Conservation (phyloP, 2,329 filamentous ascomycete species). For the Exophiala alcalophila region DNA sequence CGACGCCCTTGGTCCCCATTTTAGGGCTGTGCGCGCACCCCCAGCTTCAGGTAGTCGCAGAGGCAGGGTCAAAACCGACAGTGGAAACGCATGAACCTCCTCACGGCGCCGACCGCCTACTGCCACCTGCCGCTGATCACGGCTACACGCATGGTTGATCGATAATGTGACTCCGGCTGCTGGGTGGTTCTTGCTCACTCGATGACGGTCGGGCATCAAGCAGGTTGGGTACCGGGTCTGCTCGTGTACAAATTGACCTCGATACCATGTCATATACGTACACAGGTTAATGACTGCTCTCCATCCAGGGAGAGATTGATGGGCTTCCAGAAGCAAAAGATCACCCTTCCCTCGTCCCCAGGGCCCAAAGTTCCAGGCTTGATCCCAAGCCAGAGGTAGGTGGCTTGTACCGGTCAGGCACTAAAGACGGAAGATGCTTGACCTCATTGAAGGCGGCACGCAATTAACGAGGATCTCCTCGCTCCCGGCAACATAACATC, state of each 20-base stretch:
- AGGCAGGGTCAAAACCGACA: too few species aligned
- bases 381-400: too few species aligned
- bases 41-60: neutral
- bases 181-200: too few species aligned
- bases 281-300: too few species aligned
- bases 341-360: constrained; percentile 6
- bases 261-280: too few species aligned
- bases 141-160: constrained; percentile 14
- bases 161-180: constrained; percentile 11
- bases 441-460: constrained; percentile 11
- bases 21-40: constrained; percentile 6
- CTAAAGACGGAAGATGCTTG: constrained; percentile 4
- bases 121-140: constrained; percentile 3
- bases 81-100: too few species aligned
- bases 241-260: too few species aligned
- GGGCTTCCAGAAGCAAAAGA: constrained; percentile 22
- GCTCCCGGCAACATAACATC: constrained; percentile 19
- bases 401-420: too few species aligned
- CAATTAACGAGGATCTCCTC: constrained; percentile 14
- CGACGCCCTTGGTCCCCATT: constrained; percentile 4
- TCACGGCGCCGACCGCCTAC: neutral
- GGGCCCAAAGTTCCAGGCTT: constrained; percentile 13
- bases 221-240: too few species aligned
- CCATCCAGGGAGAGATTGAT: constrained; percentile 19
- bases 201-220: constrained; percentile 17